These are phyloP conservation scores for Colletotrichum graminicola DNA, from an alignment of 2,329 filamentous ascomycete species.

Conservation along the genomic window DNA sequence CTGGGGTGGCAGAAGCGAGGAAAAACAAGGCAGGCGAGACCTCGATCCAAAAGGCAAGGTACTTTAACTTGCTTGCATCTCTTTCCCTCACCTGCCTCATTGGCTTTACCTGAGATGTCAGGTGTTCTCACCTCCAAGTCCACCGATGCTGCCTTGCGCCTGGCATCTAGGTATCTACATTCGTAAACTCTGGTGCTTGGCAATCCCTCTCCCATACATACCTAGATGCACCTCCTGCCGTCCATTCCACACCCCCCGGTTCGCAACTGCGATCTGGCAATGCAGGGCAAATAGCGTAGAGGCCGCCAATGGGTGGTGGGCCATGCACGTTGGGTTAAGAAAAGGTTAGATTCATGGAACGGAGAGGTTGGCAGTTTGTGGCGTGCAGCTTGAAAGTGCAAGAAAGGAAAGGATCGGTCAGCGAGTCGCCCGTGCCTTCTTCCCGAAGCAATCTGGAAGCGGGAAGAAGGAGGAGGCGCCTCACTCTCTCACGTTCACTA, in stretches of 20 bases:
- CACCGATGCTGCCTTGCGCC: background rate
- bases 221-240: background rate
- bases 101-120: slow-evolving; percentile 11
- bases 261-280: slow-evolving; percentile 24
- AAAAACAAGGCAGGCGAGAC: slow-evolving; percentile 20
- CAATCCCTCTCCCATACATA: background rate
- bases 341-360: slow-evolving; percentile 14
- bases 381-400: slow-evolving; percentile 2
- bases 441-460: slow-evolving; percentile 26
- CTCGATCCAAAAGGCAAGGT: slow-evolving; percentile 15
- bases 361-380: slow-evolving; percentile 11
- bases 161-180: background rate
- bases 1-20: slow-evolving; percentile 7
- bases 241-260: background rate
- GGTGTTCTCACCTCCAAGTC: slow-evolving; percentile 3
- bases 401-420: slow-evolving; percentile 3
- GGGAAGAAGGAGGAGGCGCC: slow-evolving; percentile 21
- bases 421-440: slow-evolving; percentile 34
- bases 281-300: slow-evolving; percentile 1
- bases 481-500: background rate
- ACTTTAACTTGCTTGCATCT: background rate
- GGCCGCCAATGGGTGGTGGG: background rate
- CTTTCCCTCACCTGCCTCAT: slow-evolving; percentile 5
- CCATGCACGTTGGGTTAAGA: slow-evolving; percentile 16
- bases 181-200: background rate